Evolutionary conservation across 257 asterid genomes (phyloP).

Genomic region (Fraxinus quadrangulata): DNA sequence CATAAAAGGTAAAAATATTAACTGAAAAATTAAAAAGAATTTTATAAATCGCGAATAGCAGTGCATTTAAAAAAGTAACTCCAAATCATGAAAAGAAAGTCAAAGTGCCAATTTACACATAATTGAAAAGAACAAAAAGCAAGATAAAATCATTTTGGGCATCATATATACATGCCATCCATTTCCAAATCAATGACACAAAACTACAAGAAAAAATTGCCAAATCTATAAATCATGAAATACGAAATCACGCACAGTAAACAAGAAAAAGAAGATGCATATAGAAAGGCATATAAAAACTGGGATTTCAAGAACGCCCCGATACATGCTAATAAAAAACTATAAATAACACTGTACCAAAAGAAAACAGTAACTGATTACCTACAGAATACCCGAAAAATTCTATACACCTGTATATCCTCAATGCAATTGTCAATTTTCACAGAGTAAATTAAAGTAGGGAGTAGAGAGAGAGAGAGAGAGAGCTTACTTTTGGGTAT

Average conservation of each 20-base stretch:
- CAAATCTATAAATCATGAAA: neutral
- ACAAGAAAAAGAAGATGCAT: neutral
- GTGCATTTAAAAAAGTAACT: neutral
- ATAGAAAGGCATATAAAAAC: neutral
- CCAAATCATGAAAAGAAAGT: neutral
- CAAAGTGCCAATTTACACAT: neutral
- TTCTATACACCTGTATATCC: neutral
- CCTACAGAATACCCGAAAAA: neutral
- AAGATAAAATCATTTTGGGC: neutral
- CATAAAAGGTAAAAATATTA: neutral
- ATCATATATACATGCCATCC: neutral
- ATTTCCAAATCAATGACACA: neutral
- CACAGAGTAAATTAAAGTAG: neutral
- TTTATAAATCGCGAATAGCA: neutral
- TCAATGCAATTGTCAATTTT: conserved; percentile 19
- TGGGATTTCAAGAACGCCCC: no score
- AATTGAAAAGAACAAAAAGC: neutral
- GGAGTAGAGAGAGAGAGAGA: neutral
- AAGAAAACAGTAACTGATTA: neutral
- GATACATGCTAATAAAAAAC: no score
- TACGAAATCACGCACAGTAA: neutral
- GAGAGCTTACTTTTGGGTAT: neutral
- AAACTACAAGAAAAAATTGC: neutral
- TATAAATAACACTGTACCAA: no score
- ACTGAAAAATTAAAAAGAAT: neutral